Evolutionary conservation across 345 rosid species (phyloP).

Genomic region (Salix viminalis): DNA sequence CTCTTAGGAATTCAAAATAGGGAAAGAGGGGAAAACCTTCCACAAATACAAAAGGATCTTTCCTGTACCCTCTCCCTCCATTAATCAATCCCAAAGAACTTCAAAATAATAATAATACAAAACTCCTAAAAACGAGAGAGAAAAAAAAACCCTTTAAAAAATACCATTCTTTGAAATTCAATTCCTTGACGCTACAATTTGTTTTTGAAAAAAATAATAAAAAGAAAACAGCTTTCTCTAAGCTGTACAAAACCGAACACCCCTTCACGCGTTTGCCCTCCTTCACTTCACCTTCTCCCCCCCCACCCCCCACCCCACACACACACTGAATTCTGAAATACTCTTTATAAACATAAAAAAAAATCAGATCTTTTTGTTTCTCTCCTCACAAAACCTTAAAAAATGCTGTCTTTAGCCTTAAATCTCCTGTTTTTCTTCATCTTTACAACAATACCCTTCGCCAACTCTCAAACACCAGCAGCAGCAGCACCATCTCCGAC

Average conservation of each 20-base stretch:
- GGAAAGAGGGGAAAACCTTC: background rate
- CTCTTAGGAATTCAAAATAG: background rate
- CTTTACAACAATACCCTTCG: slow-evolving; percentile 20
- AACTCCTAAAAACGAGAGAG: too few species aligned
- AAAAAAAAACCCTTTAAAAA: too few species aligned
- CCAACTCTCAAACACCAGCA: slow-evolving; percentile 39
- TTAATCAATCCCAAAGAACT: too few species aligned
- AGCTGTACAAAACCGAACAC: slow-evolving; percentile 2
- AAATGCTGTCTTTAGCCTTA: slow-evolving; percentile 22
- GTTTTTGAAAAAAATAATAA: background rate
- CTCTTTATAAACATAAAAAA: background rate
- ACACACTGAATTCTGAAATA: background rate
- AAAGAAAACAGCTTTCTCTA: slow-evolving; percentile 9
- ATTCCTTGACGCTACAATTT: background rate
- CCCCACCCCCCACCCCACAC: too few species aligned
- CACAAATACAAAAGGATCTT: background rate
- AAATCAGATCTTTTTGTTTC: background rate
- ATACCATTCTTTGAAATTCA: background rate
- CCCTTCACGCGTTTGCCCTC: background rate
- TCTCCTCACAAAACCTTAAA: background rate
- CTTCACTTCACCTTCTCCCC: background rate
- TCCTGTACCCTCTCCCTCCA: too few species aligned
- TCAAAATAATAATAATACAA: too few species aligned
- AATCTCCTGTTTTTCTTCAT: slow-evolving; percentile 9
- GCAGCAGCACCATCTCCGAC: slow-evolving; percentile 46